These are phyloP conservation scores for Trichocladium uniseriatum DNA, from an alignment of 495 filamentous ascomycete genomes.

Conservation along the genomic window DNA sequence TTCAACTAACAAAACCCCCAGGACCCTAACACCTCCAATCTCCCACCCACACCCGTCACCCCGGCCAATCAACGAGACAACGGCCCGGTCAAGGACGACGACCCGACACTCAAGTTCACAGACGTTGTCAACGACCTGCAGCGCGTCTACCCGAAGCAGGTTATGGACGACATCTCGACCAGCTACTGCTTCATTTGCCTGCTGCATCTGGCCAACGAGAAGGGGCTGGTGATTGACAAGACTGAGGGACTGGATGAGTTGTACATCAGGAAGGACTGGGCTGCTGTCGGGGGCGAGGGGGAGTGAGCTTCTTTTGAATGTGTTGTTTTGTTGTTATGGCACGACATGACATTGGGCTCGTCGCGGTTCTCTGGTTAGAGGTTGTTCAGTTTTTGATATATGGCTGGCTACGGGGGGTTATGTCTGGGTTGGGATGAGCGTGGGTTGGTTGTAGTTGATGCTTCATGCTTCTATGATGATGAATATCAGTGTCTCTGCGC, in stretches of 20 bases:
- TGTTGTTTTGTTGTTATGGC: not conserved
- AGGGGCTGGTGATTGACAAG: slow-evolving; percentile 67
- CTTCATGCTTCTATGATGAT: not conserved
- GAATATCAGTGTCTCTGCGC: not conserved
- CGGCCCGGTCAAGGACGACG: slow-evolving; percentile 24
- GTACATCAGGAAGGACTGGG: slow-evolving; percentile 47
- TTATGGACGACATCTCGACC: slow-evolving; percentile 91
- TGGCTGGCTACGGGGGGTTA: too few species aligned
- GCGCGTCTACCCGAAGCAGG: slow-evolving; percentile 69
- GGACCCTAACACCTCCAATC: too few species aligned
- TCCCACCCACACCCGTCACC: not conserved
- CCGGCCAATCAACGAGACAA: not conserved
- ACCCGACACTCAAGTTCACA: slow-evolving; percentile 64
- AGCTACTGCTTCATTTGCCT: slow-evolving; percentile 96
- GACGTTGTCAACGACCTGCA: slow-evolving; percentile 82
- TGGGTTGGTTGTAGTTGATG: not conserved
- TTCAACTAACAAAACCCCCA: not conserved
- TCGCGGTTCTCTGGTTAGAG: too few species aligned
- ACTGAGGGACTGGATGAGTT: slow-evolving; percentile 48
- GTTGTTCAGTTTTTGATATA: too few species aligned
- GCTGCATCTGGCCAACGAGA: slow-evolving; percentile 94
- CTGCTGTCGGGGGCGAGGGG: slow-evolving; percentile 17
- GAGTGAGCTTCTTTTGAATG: not conserved
- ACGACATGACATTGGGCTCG: not conserved
- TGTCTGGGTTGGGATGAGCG: not conserved